Conservation (phyloP, 805 yeast genomes). For the Wickerhamiella parazyma region DNA sequence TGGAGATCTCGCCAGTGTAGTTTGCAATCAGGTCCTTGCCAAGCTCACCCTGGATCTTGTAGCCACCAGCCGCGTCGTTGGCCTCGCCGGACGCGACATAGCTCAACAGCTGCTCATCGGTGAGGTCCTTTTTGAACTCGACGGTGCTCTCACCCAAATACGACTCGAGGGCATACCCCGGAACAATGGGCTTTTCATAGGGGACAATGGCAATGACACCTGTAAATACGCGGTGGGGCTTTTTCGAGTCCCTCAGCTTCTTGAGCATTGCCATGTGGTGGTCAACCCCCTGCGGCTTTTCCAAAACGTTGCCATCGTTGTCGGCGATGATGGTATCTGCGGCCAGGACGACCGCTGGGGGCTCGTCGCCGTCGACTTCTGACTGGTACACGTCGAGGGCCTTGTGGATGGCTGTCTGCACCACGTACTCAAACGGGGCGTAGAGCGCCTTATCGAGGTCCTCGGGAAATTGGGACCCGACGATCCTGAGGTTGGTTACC, state of each 20-base stretch:
- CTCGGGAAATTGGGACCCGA: constrained; percentile 65
- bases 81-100: constrained; percentile 70
- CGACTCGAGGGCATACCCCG: constrained; percentile 30
- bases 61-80: constrained; percentile 79
- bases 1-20: constrained; percentile 69
- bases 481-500: constrained; percentile 27
- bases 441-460: constrained; percentile 43
- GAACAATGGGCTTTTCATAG: constrained; percentile 28
- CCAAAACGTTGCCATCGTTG: constrained; percentile 47
- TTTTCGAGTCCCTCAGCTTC: constrained; percentile 31
- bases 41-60: constrained; percentile 53
- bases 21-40: constrained; percentile 42
- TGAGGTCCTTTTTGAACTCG: constrained; percentile 28
- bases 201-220: constrained; percentile 40
- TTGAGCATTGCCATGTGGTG: constrained; percentile 40
- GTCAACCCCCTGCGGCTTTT: constrained; percentile 56
- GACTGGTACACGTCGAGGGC: constrained; percentile 42
- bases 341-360: constrained; percentile 30
- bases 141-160: constrained; percentile 34
- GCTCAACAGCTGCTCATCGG: constrained; percentile 41
- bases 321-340: constrained; percentile 72
- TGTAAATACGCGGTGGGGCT: constrained; percentile 39
- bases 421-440: constrained; percentile 50
- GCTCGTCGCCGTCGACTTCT: constrained; percentile 24
- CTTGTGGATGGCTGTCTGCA: constrained; percentile 55